phyloP scores from a whole-genome alignment of 2,329 filamentous ascomycete genomes.

The Salinomyces thailandicus region DNA sequence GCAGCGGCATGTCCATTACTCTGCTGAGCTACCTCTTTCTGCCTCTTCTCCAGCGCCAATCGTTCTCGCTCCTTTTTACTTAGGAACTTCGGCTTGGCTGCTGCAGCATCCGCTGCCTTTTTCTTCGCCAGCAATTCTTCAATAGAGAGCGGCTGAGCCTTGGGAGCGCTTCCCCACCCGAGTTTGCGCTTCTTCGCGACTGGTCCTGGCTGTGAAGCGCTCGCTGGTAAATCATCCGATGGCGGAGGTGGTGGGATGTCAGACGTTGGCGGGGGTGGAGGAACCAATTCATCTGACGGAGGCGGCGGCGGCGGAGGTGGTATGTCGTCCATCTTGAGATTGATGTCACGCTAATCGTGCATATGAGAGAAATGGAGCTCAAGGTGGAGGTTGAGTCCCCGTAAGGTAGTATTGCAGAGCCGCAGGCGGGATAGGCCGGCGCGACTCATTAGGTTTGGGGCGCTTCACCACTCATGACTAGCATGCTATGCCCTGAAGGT shows the following conservation, averaged over 20 bases:
- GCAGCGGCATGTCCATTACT: conserved; percentile 6
- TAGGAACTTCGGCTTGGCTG: conserved; percentile 79
- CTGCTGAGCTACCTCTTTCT: conserved; percentile 58
- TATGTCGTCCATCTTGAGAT: too few species aligned
- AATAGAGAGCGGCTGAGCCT: conserved; percentile 57
- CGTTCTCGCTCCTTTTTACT: conserved; percentile 74
- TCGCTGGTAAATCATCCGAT: conserved; percentile 5
- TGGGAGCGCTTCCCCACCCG: conserved; percentile 38
- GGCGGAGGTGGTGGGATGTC: conserved; percentile 15
- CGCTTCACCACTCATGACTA: too few species aligned
- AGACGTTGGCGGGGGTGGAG: conserved; percentile 6
- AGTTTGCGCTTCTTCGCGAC: conserved; percentile 41
- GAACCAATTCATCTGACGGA: neutral
- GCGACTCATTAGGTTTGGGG: too few species aligned
- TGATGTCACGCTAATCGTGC: neutral
- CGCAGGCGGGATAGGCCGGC: too few species aligned
- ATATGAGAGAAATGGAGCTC: neutral
- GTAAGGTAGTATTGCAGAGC: too few species aligned
- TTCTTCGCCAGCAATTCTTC: conserved; percentile 80
- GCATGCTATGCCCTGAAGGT: too few species aligned
- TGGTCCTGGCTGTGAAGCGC: conserved; percentile 1
- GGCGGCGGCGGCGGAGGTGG: neutral
- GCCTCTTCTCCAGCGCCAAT: conserved; percentile 65
- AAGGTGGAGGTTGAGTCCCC: too few species aligned
- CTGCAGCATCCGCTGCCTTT: conserved; percentile 72